These are phyloP conservation scores for Fusarium sororula DNA, from an alignment of 2,329 filamentous ascomycete species.

Conservation along the genomic window DNA sequence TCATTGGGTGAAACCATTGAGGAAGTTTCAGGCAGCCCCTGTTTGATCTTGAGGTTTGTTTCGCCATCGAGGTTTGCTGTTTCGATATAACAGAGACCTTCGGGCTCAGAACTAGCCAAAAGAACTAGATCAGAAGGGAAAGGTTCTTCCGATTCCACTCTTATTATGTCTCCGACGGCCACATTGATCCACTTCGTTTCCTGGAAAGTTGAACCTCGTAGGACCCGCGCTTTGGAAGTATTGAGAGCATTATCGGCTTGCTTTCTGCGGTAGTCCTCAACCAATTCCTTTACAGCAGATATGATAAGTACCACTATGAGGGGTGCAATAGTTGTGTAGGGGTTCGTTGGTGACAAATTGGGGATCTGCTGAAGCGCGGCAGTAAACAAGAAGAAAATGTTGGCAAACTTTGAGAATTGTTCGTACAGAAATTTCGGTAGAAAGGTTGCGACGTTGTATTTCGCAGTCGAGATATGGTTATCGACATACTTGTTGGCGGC, in stretches of 20 bases:
- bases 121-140: slow-evolving; percentile 95
- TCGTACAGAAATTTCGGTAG: slow-evolving; percentile 97
- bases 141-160: slow-evolving; percentile 92
- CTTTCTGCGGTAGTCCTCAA: slow-evolving; percentile 93
- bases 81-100: slow-evolving; percentile 98
- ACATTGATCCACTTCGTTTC: slow-evolving; percentile 95
- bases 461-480: slow-evolving; percentile 97
- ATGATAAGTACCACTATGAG: slow-evolving; percentile 88
- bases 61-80: slow-evolving; percentile 98
- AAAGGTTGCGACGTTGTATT: slow-evolving; percentile 95
- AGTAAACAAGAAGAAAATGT: slow-evolving; percentile 99
- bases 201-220: slow-evolving; percentile 84
- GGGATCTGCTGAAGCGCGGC: slow-evolving; percentile 95
- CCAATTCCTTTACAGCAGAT: slow-evolving; percentile 93
- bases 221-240: slow-evolving; percentile 82
- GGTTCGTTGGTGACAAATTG: slow-evolving; percentile 91
- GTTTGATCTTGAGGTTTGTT: slow-evolving; percentile 99
- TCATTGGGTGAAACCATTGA: slow-evolving; percentile 87
- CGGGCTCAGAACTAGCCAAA: slow-evolving; percentile 93
- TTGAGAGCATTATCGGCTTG: slow-evolving; percentile 88
- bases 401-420: slow-evolving; percentile 99
- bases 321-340: slow-evolving; percentile 96
- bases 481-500: slow-evolving; percentile 88
- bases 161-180: slow-evolving; percentile 88
- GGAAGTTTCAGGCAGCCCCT: slow-evolving; percentile 91